Evolutionary conservation across 306 rosid species (phyloP).

Genomic region (Malus sylvestris): DNA sequence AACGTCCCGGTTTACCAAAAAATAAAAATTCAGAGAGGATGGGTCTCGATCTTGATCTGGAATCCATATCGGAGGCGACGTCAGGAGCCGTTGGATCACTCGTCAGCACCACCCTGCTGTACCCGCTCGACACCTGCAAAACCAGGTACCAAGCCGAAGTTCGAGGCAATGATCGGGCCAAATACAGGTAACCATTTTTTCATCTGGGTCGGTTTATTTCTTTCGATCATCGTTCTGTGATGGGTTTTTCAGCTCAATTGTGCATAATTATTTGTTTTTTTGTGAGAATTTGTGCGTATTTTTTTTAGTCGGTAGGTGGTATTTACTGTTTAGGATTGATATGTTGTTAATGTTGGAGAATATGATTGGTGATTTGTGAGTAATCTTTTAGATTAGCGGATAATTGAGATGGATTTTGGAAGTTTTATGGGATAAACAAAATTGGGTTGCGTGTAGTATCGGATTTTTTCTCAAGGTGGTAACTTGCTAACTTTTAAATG

Average conservation of each 20-base stretch:
- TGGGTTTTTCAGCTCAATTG: background rate
- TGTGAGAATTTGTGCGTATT: background rate
- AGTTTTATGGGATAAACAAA: background rate
- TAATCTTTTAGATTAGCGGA: background rate
- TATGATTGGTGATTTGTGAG: background rate
- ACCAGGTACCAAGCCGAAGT: slow-evolving; percentile 94
- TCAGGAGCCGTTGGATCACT: slow-evolving; percentile 97
- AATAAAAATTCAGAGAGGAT: slow-evolving; percentile 19
- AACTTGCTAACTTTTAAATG: background rate
- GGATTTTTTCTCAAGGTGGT: background rate
- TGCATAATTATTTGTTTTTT: background rate
- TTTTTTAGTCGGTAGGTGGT: background rate
- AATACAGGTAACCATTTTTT: slow-evolving; percentile 44
- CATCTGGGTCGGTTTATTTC: slow-evolving; percentile 1
- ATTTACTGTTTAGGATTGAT: background rate
- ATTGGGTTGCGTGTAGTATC: background rate
- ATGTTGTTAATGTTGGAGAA: background rate
- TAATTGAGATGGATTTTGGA: background rate
- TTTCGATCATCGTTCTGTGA: background rate
- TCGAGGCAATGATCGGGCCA: slow-evolving; percentile 55
- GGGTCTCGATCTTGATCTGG: slow-evolving; percentile 62
- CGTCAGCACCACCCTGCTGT: slow-evolving; percentile 79
- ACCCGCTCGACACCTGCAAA: slow-evolving; percentile 95
- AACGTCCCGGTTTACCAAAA: background rate
- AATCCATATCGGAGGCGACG: slow-evolving; percentile 93